phyloP scores from a whole-genome alignment of 1,284 basidiomycete species.

The Puccinia triticina region DNA sequence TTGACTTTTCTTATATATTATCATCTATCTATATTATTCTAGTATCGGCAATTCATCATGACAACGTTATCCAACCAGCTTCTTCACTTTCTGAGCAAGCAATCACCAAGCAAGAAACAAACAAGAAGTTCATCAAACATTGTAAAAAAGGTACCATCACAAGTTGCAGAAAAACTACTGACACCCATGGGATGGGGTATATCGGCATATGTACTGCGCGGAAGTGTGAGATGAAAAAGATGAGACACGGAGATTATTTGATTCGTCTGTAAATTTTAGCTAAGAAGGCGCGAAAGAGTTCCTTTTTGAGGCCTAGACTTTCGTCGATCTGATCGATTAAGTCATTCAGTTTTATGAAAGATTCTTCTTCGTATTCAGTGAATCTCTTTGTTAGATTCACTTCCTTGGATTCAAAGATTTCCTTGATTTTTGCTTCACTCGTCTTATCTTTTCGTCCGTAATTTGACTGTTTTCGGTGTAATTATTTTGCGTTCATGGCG shows the following conservation, averaged over 20 bases:
- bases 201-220: not conserved
- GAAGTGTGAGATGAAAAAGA: conserved; percentile 51
- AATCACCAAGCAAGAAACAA: too few relatives aligned
- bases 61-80: too few relatives aligned
- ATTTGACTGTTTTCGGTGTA: conserved; percentile 67
- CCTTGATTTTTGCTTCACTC: conserved; percentile 73
- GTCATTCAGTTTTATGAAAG: conserved; percentile 70
- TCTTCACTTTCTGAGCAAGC: too few relatives aligned
- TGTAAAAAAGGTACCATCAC: too few relatives aligned
- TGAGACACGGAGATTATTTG: conserved; percentile 57
- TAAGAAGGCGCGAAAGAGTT: conserved; percentile 82
- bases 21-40: too few relatives aligned
- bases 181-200: too few relatives aligned
- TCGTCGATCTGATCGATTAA: conserved; percentile 75
- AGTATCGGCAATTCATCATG: too few relatives aligned
- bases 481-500: not conserved
- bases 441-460: conserved; percentile 81
- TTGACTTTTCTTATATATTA: too few relatives aligned
- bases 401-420: conserved; percentile 68
- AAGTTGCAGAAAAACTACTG: too few relatives aligned
- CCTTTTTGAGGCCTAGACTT: conserved; percentile 70
- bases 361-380: conserved; percentile 75
- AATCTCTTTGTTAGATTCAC: conserved; percentile 74
- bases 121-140: too few relatives aligned
- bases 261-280: conserved; percentile 80